These are phyloP conservation scores for Flaveria brownii DNA, from an alignment of 129 eudicot genomes.

Conservation along the genomic window DNA sequence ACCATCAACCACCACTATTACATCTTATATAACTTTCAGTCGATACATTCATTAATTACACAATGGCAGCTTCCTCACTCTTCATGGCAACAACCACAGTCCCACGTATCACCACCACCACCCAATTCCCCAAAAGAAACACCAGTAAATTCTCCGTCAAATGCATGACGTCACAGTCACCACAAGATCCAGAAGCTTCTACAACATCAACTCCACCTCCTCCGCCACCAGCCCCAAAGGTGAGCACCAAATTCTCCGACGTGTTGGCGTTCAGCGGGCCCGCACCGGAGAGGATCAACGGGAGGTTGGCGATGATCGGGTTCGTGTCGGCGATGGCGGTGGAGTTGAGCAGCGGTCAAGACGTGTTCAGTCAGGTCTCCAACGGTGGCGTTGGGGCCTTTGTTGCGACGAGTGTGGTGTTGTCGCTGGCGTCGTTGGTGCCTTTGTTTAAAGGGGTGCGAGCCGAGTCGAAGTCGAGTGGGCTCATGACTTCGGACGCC, in stretches of 20 bases:
- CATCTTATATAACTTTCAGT: not conserved
- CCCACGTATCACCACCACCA: slow-evolving; percentile 7
- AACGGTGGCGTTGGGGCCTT: slow-evolving; percentile 73
- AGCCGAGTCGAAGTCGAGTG: slow-evolving; percentile 56
- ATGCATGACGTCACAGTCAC: slow-evolving; percentile 21
- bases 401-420: slow-evolving; percentile 51
- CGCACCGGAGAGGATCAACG: slow-evolving; percentile 86
- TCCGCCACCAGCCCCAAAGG: slow-evolving; percentile 39
- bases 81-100: slow-evolving; percentile 25
- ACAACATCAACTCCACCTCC: slow-evolving; percentile 4
- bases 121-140: not conserved
- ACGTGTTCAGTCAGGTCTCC: slow-evolving; percentile 54
- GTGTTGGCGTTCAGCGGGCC: slow-evolving; percentile 84
- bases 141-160: slow-evolving; percentile 6
- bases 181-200: slow-evolving; percentile 28
- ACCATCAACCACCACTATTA: not conserved
- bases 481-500: slow-evolving; percentile 74
- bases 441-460: slow-evolving; percentile 75
- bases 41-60: too few species aligned
- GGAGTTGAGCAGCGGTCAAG: slow-evolving; percentile 59
- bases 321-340: slow-evolving; percentile 74
- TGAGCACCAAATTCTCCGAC: slow-evolving; percentile 59
- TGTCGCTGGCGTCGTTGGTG: slow-evolving; percentile 68
- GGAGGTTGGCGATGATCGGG: slow-evolving; percentile 85
- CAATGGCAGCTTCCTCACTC: slow-evolving; percentile 42